Evolutionary conservation across 1,284 basidiomycete genomes (phyloP).

Genomic region (Sanghuangporus sanghuang): DNA sequence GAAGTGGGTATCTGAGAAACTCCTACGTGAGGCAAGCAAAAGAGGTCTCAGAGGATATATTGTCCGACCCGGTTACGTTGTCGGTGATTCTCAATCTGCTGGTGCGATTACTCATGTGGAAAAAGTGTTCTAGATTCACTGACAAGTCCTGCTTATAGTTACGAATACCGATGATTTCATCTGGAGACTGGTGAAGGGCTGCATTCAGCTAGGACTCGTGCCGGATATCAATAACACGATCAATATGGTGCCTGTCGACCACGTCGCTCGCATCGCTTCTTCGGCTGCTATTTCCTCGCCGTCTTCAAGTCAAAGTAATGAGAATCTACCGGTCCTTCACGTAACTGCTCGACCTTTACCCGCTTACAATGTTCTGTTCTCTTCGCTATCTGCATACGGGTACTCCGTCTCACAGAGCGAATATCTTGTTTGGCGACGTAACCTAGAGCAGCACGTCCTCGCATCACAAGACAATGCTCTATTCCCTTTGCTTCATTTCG

Average conservation of each 20-base stretch:
- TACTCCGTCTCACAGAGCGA: constrained; percentile 78
- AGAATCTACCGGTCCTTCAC: constrained; percentile 68
- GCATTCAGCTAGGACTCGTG: constrained; percentile 90
- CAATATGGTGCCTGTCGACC: constrained; percentile 98
- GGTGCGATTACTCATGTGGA: constrained; percentile 42
- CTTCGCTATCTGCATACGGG: constrained; percentile 74
- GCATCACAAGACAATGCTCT: constrained; percentile 84
- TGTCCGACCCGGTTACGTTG: constrained; percentile 92
- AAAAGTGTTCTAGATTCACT: constrained; percentile 18
- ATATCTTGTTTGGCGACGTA: constrained; percentile 89
- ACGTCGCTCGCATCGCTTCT: constrained; percentile 83
- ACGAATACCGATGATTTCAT: constrained; percentile 99
- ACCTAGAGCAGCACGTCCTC: constrained; percentile 93
- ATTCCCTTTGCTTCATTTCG: constrained; percentile 96
- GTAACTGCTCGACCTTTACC: constrained; percentile 84
- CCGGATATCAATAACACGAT: constrained; percentile 98
- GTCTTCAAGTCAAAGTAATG: constrained; percentile 28
- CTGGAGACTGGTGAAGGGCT: constrained; percentile 97
- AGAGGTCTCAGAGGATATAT: constrained; percentile 87
- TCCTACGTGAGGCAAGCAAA: constrained; percentile 86
- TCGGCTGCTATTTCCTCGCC: constrained; percentile 67
- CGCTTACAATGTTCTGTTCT: constrained; percentile 88
- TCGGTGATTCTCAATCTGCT: constrained; percentile 86
- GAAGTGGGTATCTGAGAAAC: constrained; percentile 98
- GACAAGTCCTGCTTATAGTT: constrained; percentile 43